These are phyloP conservation scores for Parastagonospora avenae DNA, from an alignment of 2,329 filamentous ascomycete species.

Conservation along the genomic window DNA sequence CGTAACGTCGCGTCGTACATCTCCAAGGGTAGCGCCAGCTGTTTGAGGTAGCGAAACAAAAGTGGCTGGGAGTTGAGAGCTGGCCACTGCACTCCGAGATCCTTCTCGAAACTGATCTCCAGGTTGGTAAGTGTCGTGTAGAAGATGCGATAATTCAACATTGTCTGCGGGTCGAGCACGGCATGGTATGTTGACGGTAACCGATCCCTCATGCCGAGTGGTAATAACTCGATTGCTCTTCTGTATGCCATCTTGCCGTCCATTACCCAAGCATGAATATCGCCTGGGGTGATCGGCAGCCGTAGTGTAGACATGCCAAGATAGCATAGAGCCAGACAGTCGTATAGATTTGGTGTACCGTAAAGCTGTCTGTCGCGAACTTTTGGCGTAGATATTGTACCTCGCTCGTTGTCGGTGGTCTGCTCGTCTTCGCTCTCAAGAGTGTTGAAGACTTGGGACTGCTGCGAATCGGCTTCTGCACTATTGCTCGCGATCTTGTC, in stretches of 20 bases:
- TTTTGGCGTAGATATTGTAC: constrained; percentile 15
- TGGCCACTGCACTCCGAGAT: constrained; percentile 75
- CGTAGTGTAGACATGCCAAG: constrained; percentile 76
- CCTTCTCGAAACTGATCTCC: constrained; percentile 65
- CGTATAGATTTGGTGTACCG: constrained; percentile 68
- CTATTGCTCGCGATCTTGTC: constrained; percentile 47
- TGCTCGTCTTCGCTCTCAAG: constrained; percentile 54
- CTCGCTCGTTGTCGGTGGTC: constrained; percentile 41
- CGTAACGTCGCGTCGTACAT: constrained; percentile 64
- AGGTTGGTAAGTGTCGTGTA: constrained; percentile 68
- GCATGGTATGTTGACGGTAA: constrained; percentile 67
- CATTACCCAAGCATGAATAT: constrained; percentile 71
- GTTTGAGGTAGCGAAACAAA: constrained; percentile 70
- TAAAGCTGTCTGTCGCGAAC: constrained; percentile 55
- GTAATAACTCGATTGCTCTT: constrained; percentile 63
- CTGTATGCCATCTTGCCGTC: constrained; percentile 70
- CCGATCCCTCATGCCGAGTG: constrained; percentile 67
- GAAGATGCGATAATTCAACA: constrained; percentile 61
- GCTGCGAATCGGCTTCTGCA: constrained; percentile 38
- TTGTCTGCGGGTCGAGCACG: constrained; percentile 59
- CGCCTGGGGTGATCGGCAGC: constrained; percentile 75
- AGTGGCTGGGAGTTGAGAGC: constrained; percentile 72
- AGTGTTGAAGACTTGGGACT: constrained; percentile 63
- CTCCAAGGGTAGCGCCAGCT: constrained; percentile 77
- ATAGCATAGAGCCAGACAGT: constrained; percentile 80